Base-by-base conservation (phyloP, 73 alveolate genomes). In the Tetrahymena elliotti region DNA sequence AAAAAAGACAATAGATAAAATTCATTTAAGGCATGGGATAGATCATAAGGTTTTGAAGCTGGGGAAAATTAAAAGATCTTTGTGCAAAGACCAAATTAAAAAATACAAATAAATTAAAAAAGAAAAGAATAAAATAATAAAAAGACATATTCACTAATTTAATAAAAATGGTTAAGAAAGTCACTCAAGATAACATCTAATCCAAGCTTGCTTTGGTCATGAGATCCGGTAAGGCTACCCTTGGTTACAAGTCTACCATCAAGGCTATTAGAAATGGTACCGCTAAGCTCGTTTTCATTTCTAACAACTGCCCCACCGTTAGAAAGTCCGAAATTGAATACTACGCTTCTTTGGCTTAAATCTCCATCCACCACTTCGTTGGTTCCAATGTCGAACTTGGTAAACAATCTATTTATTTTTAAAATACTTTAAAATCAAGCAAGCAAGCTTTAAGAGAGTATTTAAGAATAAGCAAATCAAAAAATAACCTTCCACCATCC, bases 251-350 rank as follows among this genome's bases (percentile, higher is more conserved):
- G 96, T 98, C 98, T 93, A 97, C 99, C 95, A 95, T 99, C 96
- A 99, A 99, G 98, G 96, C 99, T 33, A 93, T 99, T 97, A 98
- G 99, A 98, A 97, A 97, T 94, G 99, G 99, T 24, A 83, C 96
- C 95, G 98, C 98, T 41, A 95, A 96, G 96, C 96, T 98, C 94
- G 98, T 98, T 41, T 96, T 98, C 96, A 99, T 99, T 93, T 96
- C 99, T 93, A 98, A 99, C 98, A 99, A 99, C 96, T 98, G 99
- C 98, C 99, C 99, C 27, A 98, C 99, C 96, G 96, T 99, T 94
- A 98, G 99, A 96, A 99, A 98, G 98, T 98, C 99, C 41, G 99
- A 99, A 96, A 97, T 99, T 33, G 99, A 99, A 95, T 99, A 99
- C 98, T 99, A 99, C 97, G 99, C 99, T 68, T 97, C 98, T 98